Percentiles rank a stretch among this genome's conserved stretches.
These are phyloP conservation scores for Cocos nucifera DNA, from an alignment of 176 grass and related monocot species.

Conservation along the genomic window DNA sequence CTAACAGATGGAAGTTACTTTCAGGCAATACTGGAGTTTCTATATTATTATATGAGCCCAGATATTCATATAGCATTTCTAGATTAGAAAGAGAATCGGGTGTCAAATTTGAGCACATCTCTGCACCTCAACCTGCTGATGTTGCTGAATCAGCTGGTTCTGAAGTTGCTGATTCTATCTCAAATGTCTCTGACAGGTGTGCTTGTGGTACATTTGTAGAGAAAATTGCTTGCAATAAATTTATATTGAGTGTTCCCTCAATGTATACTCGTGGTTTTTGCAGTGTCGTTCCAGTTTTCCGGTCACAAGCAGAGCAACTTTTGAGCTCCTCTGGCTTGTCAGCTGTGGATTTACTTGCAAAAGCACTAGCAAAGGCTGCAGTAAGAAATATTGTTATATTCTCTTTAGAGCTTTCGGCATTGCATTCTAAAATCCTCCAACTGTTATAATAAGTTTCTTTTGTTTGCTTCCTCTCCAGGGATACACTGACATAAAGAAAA, in stretches of 20 bases:
- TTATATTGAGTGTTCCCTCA: too few relatives aligned
- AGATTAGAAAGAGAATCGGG: conserved; percentile 87
- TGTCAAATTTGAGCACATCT: conserved; percentile 80
- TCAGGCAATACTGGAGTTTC: conserved; percentile 84
- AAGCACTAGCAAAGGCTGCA: conserved; percentile 92
- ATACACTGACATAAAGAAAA: conserved; percentile 90
- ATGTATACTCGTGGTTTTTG: conserved; percentile 16
- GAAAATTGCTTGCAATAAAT: not conserved
- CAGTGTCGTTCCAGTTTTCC: conserved; percentile 93
- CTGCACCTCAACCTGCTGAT: conserved; percentile 81
- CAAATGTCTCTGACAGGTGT: conserved; percentile 86
- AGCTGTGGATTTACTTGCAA: conserved; percentile 68
- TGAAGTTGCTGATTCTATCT: conserved; percentile 87
- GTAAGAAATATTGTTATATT: conserved; percentile 32
- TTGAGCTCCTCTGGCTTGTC: conserved; percentile 58
- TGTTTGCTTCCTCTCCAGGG: conserved; percentile 31
- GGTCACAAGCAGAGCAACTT: conserved; percentile 77
- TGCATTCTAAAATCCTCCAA: not conserved
- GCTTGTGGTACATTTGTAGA: not conserved
- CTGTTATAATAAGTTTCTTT: conserved; percentile 1
- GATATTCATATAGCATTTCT: conserved; percentile 37
- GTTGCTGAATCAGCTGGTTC: conserved; percentile 84
- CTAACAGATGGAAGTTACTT: conserved; percentile 20
- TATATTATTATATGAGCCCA: conserved; percentile 84
- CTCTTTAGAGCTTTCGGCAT: too few relatives aligned